Base-by-base conservation (phyloP, 768 basidiomycete genomes). In the Daedaleopsis nitida region DNA sequence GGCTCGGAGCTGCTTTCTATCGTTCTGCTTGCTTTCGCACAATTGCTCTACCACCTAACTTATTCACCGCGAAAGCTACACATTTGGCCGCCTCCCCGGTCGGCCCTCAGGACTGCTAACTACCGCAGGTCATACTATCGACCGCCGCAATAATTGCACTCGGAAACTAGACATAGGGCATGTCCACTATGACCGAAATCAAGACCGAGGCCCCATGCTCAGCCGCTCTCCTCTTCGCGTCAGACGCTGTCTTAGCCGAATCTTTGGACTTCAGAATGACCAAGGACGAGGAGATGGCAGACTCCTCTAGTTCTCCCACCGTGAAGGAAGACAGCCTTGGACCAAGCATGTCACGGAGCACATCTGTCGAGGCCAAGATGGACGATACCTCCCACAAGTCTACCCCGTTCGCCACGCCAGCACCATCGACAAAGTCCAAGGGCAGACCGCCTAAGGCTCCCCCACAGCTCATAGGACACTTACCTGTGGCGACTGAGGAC, bases 391-490 rank as follows among this genome's bases (percentile, higher is more conserved):
- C 76, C 8, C 68, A 57, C 66, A 74, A 75, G 59, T 51, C 66
- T 23, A 78, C 74, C 59, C 62, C 68, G 51, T 74, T 75, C 35
- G 74, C 66, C 56, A 76, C 79, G 0, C 72, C 78, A 39, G 75
- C 76, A 19, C 69, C 70, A 8, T 64, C 69, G 27, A 55, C 65
- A 13, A 65, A 69, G 19, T 53, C 72, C 52, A 75, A 74, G 65
- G 69, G 64, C 19, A 79, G 70, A 57, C 67, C 72, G 45, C 62
- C 66, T 62, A 77, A 72, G 48, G 60, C 74, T 45, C 71, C 75
- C 21, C 81, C 82, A 17, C 91, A 91, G 77, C 83, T 97, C 70
- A 92, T 98, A 65, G 83, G 83, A 8, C 78, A 94, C 75, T 83
- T 97, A 50, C 92, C 94, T 11, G 73, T 82, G 49, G 94, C 94